These are phyloP conservation scores for Gymnopus androsaceus DNA, from an alignment of 1,284 basidiomycete genomes.

Conservation along the genomic window DNA sequence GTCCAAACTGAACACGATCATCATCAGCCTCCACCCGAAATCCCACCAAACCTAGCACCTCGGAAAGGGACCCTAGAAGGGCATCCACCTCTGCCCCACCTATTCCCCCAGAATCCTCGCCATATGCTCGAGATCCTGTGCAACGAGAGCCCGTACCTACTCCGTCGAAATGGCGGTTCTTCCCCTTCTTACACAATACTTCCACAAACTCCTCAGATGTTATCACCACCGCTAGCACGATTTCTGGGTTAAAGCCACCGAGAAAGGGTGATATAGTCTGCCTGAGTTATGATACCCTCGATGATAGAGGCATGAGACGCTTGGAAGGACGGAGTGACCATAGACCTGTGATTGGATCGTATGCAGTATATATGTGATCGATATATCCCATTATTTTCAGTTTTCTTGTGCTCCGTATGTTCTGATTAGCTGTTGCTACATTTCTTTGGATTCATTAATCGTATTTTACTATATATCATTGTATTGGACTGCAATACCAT, in stretches of 20 bases:
- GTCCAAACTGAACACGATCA: background rate
- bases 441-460: background rate
- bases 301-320: slow-evolving; percentile 73
- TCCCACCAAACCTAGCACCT: background rate
- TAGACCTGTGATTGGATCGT: slow-evolving; percentile 77
- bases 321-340: slow-evolving; percentile 81
- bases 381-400: slow-evolving; percentile 16
- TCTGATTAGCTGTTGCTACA: slow-evolving; percentile 24
- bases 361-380: slow-evolving; percentile 25
- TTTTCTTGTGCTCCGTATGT: background rate
- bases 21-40: slow-evolving; percentile 1
- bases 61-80: slow-evolving; percentile 4
- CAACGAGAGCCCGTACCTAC: slow-evolving; percentile 29
- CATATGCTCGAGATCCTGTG: slow-evolving; percentile 19
- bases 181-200: slow-evolving; percentile 50
- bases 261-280: slow-evolving; percentile 68
- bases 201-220: slow-evolving; percentile 29
- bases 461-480: background rate
- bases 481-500: background rate
- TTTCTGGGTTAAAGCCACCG: slow-evolving; percentile 14
- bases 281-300: slow-evolving; percentile 70
- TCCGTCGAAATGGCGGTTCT: slow-evolving; percentile 57
- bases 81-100: slow-evolving; percentile 6
- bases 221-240: slow-evolving; percentile 27
- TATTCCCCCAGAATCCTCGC: slow-evolving; percentile 1